Evolutionary conservation across 176 grass and related monocot species (phyloP).

Genomic region (Areca catechu): DNA sequence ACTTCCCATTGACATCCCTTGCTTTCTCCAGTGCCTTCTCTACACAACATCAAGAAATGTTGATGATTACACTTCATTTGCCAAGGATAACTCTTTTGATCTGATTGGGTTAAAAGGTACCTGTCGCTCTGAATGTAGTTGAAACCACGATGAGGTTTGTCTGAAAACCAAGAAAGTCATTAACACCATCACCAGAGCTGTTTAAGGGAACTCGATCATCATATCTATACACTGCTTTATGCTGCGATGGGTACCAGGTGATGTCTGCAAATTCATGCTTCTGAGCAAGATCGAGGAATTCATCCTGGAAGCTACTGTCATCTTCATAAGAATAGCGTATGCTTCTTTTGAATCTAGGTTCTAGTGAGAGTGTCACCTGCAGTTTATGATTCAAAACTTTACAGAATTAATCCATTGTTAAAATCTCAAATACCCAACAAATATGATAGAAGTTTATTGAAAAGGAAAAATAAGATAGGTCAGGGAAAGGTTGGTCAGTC

Average conservation of each 20-base stretch:
- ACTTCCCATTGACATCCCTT: slow-evolving; percentile 35
- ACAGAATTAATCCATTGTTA: no score
- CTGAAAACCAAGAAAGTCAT: slow-evolving; percentile 79
- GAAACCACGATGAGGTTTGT: slow-evolving; percentile 25
- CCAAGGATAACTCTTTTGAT: no score
- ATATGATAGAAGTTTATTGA: no score
- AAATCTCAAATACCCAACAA: no score
- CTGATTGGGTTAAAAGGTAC: slow-evolving; percentile 2
- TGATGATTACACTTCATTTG: no score
- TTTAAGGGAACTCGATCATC: slow-evolving; percentile 40
- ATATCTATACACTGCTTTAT: slow-evolving; percentile 42
- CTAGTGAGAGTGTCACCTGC: slow-evolving; percentile 70
- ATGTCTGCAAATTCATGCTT: slow-evolving; percentile 76
- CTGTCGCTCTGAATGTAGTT: slow-evolving; percentile 23
- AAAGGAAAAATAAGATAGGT: no score
- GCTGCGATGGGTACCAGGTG: slow-evolving; percentile 79
- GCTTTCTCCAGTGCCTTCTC: slow-evolving; percentile 49
- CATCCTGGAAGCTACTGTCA: slow-evolving; percentile 41
- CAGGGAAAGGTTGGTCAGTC: no score
- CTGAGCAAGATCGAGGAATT: slow-evolving; percentile 40
- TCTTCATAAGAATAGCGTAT: slow-evolving; percentile 50
- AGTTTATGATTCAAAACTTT: no score
- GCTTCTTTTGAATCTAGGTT: slow-evolving; percentile 67
- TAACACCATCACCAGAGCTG: slow-evolving; percentile 41
- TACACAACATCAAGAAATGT: neutral